Evolutionary conservation across 73 alveolate species (phyloP).

Genomic region (Paramecium tetraurelia): DNA sequence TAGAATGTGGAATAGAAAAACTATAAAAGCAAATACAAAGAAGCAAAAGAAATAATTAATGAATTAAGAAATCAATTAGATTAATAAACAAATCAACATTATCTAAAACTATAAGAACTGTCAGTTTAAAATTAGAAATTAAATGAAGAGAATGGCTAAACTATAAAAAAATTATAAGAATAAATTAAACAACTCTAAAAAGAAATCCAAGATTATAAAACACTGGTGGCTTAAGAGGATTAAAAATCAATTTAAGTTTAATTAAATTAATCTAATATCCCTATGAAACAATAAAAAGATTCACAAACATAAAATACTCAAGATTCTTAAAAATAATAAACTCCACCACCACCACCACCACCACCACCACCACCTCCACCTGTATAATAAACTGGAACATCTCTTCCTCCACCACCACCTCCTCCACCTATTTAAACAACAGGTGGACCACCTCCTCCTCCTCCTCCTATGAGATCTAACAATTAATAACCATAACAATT

Average conservation of each 20-base stretch:
- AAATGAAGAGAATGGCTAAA: not conserved
- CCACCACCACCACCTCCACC: constrained; percentile 38
- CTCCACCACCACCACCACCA: not conserved
- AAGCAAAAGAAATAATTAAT: not conserved
- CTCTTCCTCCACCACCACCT: constrained; percentile 53
- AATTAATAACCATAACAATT: not conserved
- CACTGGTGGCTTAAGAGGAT: not conserved
- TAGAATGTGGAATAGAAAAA: not conserved
- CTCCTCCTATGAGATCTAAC: not conserved
- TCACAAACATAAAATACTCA: not conserved
- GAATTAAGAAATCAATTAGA: not conserved
- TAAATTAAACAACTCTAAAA: not conserved
- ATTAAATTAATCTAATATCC: not conserved
- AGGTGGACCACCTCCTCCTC: not conserved
- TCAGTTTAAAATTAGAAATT: not conserved
- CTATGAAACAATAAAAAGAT: not conserved
- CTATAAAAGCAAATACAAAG: not conserved
- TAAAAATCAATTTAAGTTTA: not conserved
- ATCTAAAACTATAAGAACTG: not conserved
- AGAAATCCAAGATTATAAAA: not conserved
- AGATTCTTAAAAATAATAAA: not conserved
- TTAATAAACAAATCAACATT: not conserved
- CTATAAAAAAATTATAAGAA: not conserved
- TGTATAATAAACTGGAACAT: not conserved
- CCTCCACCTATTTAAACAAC: not conserved